Evolutionary conservation across 768 basidiomycete species (phyloP), one percentile per base, ranked within the genome.

Genomic region (Lactarius sp.): DNA sequence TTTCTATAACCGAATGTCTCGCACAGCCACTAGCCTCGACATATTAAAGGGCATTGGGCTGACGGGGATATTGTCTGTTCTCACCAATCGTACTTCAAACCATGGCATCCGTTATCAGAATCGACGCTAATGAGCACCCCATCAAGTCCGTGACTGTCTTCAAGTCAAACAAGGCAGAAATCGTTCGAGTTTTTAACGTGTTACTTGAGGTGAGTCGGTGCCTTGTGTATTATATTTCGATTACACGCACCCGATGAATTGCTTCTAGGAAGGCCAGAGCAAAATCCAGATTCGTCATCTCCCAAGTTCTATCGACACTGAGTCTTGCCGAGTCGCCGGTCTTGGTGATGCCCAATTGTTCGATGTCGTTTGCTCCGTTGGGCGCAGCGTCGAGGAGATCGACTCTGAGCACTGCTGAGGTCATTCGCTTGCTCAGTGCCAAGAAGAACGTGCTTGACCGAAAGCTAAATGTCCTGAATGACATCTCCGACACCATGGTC

Each of bases 61-160:
- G 33, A 27, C 20, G 22, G 33, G 22, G 7, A 8, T 5, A 6
- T 33, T 53, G 22, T 27, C 22, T 27, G 22, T 27, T 27, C 22
- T 27, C 2, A 27, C 22, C 22, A 27, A 27, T 27, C 22, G 2
- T 27, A 50, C 42, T 12, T 50, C n/a, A 5, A 39, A 33, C 41
- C 8, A 60, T 65, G 64, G 44, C 54, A 10, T 39, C 54, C 20
- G 52, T 46, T 50, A 55, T 60, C 59, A 60, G 22, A 27, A 54
- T 65, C 18, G 39, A 65, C 10, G 64, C 64, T n/a, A 69, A 75
- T 16, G 77, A 80, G 0, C 72, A 77, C 57, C 71, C 80, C 1
- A 78, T 86, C 66, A 80, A 82, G 64, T 79, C 81, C 10, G 81
- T 83, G 1, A 84, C 83, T 0, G 75, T 86, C 42, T 83, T 83